Conservation (phyloP, 208 protist genomes). For the Histomonas meleagridis region DNA sequence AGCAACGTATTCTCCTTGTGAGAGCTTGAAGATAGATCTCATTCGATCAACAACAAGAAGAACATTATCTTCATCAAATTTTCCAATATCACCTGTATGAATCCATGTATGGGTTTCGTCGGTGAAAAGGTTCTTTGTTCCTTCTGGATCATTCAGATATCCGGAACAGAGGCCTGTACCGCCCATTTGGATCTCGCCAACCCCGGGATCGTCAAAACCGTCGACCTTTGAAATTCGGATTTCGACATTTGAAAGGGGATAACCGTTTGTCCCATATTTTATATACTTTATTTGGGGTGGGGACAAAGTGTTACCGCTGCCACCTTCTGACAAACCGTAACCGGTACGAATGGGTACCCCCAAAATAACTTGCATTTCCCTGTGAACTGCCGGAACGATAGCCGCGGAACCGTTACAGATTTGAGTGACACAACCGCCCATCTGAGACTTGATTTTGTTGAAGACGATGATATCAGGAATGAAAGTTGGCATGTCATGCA, state of each 20-base stretch:
- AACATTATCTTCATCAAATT: not conserved
- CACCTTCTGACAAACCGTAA: not conserved
- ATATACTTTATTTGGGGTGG: not conserved
- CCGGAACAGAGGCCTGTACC: not conserved
- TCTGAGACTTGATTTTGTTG: not conserved
- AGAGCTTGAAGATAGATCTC: constrained; percentile 70
- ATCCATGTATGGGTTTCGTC: not conserved
- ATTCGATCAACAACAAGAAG: constrained; percentile 64
- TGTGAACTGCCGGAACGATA: not conserved
- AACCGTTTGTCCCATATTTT: not conserved
- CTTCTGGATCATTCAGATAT: not conserved
- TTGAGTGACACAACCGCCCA: not conserved
- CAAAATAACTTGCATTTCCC: not conserved
- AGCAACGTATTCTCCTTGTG: constrained; percentile 54
- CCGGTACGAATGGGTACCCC: not conserved
- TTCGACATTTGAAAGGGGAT: not conserved
- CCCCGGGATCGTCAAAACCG: not conserved
- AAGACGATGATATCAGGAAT: not conserved
- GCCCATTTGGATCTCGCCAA: not conserved
- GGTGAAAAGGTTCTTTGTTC: not conserved
- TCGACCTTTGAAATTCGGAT: not conserved
- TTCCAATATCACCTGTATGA: constrained; percentile 26
- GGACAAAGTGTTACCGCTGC: not conserved
- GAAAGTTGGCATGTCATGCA: not conserved
- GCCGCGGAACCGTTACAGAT: not conserved